Conservation (phyloP, 2,329 filamentous ascomycete species). For the Aspergillus sp. region DNA sequence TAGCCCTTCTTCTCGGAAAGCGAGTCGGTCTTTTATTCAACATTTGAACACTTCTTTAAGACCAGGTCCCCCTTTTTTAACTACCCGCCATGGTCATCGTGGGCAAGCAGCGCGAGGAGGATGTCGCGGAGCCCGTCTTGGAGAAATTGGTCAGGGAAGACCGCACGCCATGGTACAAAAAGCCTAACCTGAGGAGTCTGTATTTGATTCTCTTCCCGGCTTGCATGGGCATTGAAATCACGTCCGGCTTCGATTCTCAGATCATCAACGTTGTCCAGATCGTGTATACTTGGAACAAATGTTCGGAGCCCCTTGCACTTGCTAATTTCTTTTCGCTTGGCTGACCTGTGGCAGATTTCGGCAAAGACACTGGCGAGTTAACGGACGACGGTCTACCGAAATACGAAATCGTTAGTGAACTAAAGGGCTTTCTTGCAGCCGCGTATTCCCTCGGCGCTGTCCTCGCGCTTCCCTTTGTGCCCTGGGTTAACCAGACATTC, state of each 20-base stretch:
- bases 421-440: slow-evolving; percentile 55
- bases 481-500: slow-evolving; percentile 54
- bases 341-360: slow-evolving; percentile 21
- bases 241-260: slow-evolving; percentile 58
- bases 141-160: slow-evolving; percentile 30
- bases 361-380: slow-evolving; percentile 20
- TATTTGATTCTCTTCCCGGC: slow-evolving; percentile 61
- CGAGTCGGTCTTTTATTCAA: too few species aligned
- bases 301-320: slow-evolving; percentile 15
- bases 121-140: slow-evolving; percentile 24
- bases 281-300: slow-evolving; percentile 39
- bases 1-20: background rate
- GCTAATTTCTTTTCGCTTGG: background rate
- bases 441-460: slow-evolving; percentile 62
- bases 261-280: slow-evolving; percentile 49
- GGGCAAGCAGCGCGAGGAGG: slow-evolving; percentile 24
- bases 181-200: slow-evolving; percentile 57
- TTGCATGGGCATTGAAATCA: slow-evolving; percentile 64
- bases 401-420: slow-evolving; percentile 21
- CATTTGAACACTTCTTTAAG: too few species aligned
- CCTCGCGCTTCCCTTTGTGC: slow-evolving; percentile 58
- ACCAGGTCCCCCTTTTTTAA: background rate
- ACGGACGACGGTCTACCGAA: slow-evolving; percentile 15
- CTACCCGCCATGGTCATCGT: slow-evolving; percentile 19
- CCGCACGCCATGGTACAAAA: slow-evolving; percentile 55